A percentile compares a stretch with the other conserved stretches of the same genome.
Evolutionary conservation across 805 yeast genomes (phyloP).

Genomic region (Candida hungchunana): DNA sequence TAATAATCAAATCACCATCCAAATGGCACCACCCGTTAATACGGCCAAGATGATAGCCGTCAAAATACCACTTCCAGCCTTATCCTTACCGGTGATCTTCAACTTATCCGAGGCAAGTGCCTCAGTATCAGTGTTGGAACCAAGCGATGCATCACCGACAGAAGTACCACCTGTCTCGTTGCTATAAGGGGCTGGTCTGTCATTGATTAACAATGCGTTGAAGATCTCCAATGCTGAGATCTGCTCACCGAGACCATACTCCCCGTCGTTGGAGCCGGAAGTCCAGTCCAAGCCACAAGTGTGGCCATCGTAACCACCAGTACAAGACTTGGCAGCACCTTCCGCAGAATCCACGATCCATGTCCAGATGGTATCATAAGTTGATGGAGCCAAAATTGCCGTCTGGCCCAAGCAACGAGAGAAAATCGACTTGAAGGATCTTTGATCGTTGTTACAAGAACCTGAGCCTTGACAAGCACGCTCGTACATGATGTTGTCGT

Average conservation of each 20-base stretch:
- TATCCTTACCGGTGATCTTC: slow-evolving; percentile 55
- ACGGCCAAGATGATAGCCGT: slow-evolving; percentile 69
- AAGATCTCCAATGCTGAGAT: slow-evolving; percentile 68
- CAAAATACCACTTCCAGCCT: slow-evolving; percentile 85
- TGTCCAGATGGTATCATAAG: slow-evolving; percentile 39
- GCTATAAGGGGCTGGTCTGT: slow-evolving; percentile 51
- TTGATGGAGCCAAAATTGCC: slow-evolving; percentile 48
- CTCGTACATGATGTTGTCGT: slow-evolving; percentile 55
- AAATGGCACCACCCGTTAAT: slow-evolving; percentile 61
- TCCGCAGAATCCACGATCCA: slow-evolving; percentile 47
- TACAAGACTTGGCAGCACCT: slow-evolving; percentile 67
- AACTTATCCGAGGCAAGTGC: slow-evolving; percentile 34
- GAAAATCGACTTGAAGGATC: slow-evolving; percentile 67
- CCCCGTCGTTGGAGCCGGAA: slow-evolving; percentile 52
- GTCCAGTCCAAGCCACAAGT: slow-evolving; percentile 77
- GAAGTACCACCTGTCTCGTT: slow-evolving; percentile 51
- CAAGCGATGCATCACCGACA: slow-evolving; percentile 50
- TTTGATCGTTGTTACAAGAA: slow-evolving; percentile 71
- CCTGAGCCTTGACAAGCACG: slow-evolving; percentile 49
- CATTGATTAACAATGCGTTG: slow-evolving; percentile 40
- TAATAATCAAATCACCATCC: slow-evolving; percentile 73
- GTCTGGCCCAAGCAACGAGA: slow-evolving; percentile 60
- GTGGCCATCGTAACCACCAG: slow-evolving; percentile 70
- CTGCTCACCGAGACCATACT: slow-evolving; percentile 76
- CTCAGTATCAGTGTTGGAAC: slow-evolving; percentile 39